phyloP scores from a whole-genome alignment of 148 eudicot genomes.

The Persicaria tinctoria region DNA sequence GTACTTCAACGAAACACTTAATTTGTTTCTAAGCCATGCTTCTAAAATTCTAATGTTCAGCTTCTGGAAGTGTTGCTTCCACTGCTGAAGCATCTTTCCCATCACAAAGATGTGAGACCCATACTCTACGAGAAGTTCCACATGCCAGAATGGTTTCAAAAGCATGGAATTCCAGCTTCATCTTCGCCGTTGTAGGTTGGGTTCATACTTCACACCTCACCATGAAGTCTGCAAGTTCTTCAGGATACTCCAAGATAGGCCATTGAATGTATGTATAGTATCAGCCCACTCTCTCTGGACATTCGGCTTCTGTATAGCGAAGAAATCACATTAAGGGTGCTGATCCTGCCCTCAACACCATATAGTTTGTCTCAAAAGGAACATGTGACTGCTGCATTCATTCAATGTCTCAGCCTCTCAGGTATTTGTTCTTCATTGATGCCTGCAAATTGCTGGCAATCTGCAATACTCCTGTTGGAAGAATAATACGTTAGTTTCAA shows the following conservation, averaged over 20 bases:
- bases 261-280: conserved; percentile 1
- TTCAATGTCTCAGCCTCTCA: not conserved
- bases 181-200: conserved; percentile 32
- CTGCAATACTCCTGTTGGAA: not conserved
- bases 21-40: not conserved
- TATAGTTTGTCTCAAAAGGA: not conserved
- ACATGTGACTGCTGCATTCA: not conserved
- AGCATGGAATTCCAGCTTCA: conserved; percentile 78
- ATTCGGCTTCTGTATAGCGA: conserved; percentile 3
- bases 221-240: not conserved
- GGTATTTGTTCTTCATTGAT: not conserved
- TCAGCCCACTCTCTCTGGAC: not conserved
- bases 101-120: conserved; percentile 72
- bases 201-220: not conserved
- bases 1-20: not conserved
- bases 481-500: too few species aligned
- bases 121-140: conserved; percentile 69
- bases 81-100: conserved; percentile 69
- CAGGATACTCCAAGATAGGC: not conserved
- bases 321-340: not conserved
- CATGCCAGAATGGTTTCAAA: conserved; percentile 97
- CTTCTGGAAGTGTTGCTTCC: conserved; percentile 90
- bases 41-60: conserved; percentile 27
- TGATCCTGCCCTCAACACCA: not conserved
- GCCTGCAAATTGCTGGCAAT: not conserved